Evolutionary conservation across 192 early-diverging fungal species (phyloP).

Genomic region (Tieghemiomyces parasiticus): DNA sequence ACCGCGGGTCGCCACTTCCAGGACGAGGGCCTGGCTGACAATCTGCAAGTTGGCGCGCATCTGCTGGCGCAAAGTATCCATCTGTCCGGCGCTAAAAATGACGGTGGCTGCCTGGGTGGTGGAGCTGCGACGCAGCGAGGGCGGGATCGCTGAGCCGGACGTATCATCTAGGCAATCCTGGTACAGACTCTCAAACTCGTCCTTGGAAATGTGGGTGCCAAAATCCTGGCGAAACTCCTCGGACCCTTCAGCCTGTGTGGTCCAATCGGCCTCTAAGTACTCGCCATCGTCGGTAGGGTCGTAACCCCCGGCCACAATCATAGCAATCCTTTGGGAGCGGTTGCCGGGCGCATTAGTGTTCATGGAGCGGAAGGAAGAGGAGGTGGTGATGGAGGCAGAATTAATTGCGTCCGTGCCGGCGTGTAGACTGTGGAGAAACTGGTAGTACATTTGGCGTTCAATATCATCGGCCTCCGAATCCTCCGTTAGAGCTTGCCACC

Average conservation of each 20-base stretch:
- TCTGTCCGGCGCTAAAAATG: constrained; percentile 27
- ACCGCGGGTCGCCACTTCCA: constrained; percentile 22
- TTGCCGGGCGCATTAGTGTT: too few relatives aligned
- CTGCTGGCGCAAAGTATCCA: constrained; percentile 29
- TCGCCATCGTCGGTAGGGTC: constrained; percentile 8
- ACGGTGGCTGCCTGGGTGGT: not conserved
- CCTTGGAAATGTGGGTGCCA: not conserved
- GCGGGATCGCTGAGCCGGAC: not conserved
- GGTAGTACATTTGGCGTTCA: too few relatives aligned
- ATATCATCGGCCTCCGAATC: too few relatives aligned
- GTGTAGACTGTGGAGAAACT: too few relatives aligned
- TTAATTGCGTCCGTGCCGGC: too few relatives aligned
- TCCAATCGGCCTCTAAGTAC: not conserved
- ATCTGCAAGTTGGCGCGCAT: constrained; percentile 33
- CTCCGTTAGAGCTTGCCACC: too few relatives aligned
- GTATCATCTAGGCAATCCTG: not conserved
- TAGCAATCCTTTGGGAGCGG: too few relatives aligned
- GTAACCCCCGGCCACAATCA: too few relatives aligned
- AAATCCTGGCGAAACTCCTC: constrained; percentile 7
- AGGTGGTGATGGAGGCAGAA: too few relatives aligned
- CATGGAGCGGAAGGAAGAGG: too few relatives aligned
- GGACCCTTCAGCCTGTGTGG: not conserved
- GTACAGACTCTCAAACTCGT: constrained; percentile 3
- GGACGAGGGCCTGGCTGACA: constrained; percentile 28
- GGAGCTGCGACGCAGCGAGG: not conserved